Evolutionary conservation across 2,329 filamentous ascomycete genomes (phyloP).

Genomic region (Sclerotinia borealis): DNA sequence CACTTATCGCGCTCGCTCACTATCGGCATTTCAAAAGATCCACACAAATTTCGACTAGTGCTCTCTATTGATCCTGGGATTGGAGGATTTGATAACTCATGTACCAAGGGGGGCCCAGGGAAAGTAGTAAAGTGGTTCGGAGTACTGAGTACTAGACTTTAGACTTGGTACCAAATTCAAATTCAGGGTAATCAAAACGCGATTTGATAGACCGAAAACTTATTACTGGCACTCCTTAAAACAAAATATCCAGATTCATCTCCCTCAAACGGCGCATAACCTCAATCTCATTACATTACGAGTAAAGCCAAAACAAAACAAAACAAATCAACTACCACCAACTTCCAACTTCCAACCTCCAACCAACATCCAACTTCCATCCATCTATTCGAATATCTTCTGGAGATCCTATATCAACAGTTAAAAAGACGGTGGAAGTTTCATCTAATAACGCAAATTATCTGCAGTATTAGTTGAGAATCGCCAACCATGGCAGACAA

Average conservation of each 20-base stretch:
- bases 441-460: background rate
- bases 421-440: background rate
- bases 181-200: background rate
- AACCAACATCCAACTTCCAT: background rate
- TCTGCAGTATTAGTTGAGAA: background rate
- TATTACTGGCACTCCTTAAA: background rate
- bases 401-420: background rate
- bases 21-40: background rate
- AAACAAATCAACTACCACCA: background rate
- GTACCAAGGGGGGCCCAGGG: background rate
- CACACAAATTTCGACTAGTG: background rate
- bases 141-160: no score
- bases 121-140: background rate
- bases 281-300: background rate
- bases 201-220: background rate
- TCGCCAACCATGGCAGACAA: conserved; percentile 10
- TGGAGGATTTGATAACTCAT: background rate
- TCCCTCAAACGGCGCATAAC: background rate
- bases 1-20: background rate
- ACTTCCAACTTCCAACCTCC: background rate
- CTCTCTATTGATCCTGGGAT: background rate
- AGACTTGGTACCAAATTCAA: background rate
- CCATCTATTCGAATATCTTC: background rate
- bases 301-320: background rate
- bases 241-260: background rate